phyloP scores from a whole-genome alignment of 2,329 filamentous ascomycete species.

The Nemania sp. region DNA sequence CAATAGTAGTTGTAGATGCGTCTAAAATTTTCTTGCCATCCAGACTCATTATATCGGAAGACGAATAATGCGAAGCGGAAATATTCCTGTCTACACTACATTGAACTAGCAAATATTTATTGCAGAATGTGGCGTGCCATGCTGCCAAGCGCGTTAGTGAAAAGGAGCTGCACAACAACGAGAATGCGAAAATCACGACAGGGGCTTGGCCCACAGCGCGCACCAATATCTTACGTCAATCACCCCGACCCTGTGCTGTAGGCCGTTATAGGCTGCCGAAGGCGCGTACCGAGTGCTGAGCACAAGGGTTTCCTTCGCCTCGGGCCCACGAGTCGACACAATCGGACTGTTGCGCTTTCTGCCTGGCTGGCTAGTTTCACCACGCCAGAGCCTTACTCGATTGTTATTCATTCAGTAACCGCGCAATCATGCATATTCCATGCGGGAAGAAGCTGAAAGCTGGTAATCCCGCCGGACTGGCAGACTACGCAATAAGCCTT shows the following conservation, averaged over 20 bases:
- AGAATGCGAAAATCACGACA: neutral
- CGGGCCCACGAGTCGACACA: neutral
- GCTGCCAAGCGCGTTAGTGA: constrained; percentile 9
- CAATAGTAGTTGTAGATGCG: neutral
- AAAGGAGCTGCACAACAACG: no score
- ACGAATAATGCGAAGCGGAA: constrained; percentile 3
- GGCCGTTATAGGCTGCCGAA: constrained; percentile 21
- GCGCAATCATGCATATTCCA: neutral
- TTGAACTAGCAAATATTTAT: no score
- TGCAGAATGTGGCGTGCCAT: constrained; percentile 4
- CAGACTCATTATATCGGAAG: constrained; percentile 7
- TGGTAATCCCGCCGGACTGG: neutral
- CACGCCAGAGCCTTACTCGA: constrained; percentile 7
- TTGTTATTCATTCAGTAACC: constrained; percentile 6
- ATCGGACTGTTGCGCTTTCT: constrained; percentile 13
- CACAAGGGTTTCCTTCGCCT: constrained; percentile 10
- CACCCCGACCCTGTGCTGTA: constrained; percentile 21
- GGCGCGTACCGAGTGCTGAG: neutral
- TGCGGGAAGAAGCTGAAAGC: neutral
- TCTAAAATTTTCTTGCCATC: neutral
- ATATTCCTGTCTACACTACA: no score
- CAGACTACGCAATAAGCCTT: no score
- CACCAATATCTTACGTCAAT: constrained; percentile 28
- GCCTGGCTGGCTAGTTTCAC: constrained; percentile 15
- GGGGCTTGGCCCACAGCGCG: constrained; percentile 5